Base-by-base conservation (phyloP, 768 basidiomycete species). In the Lactarius hatsudake region DNA sequence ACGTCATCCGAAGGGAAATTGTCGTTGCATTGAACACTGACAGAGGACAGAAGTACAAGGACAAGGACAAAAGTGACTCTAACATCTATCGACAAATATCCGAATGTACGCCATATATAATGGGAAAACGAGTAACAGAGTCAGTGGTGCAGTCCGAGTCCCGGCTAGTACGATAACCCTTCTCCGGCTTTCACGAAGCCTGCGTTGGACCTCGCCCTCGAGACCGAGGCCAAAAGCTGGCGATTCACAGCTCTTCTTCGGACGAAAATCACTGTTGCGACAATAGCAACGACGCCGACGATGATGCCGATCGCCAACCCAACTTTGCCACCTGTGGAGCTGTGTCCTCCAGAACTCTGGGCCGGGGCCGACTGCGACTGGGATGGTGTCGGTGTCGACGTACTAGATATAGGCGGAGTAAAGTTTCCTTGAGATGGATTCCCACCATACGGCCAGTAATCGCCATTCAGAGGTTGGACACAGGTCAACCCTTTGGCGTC, bases 391-490 rank as follows among this genome's bases (percentile, higher is more conserved):
- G 74, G 57, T 38, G 64, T 40, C 58, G 73, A 58, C n/a, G 64
- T 64, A 38, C 36, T 38, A 51, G 66, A 42, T 43, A 68, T 54
- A 1, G 76, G 69, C 32, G 74, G 73, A 17, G 71, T 74, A 42
- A 72, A 72, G 34, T 73, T 76, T 10, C 71, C 67, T 36, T 36
- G 38, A 17, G 60, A 64, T 7, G 85, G 86, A 61, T 84, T 83
- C 1, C 79, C 79, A 18, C 86, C 87, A 65, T 83, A 88, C 0
- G 90, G 90, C 90, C 90, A 91, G 72, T 81, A 89, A 74, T 86
- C 82, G 15, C 85, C 86, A 42, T 79, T 75, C 1, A 90, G 89
- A 34, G 90, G 88, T 15, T 84, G 69, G 62, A 92, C 83, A 69
- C 90, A 92, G 5, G 83, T 89, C 45, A 92, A 75, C 34, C 80